Evolutionary conservation across 495 filamentous ascomycete genomes (phyloP).

Genomic region (Amniculicola lignicola): DNA sequence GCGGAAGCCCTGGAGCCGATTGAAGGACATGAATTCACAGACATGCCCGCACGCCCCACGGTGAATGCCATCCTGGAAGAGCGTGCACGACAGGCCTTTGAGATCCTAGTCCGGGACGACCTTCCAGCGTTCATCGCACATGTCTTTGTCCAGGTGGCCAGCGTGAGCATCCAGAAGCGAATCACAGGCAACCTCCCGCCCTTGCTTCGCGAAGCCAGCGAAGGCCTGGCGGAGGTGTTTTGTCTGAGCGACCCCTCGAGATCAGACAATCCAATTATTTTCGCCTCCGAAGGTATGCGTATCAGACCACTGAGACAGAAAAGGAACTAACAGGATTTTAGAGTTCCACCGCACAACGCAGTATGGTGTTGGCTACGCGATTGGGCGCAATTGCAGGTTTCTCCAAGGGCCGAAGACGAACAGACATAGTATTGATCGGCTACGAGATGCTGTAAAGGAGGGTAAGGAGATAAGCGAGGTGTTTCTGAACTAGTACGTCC

Average conservation of each 20-base stretch:
- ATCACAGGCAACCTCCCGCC: conserved; percentile 56
- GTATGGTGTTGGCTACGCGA: conserved; percentile 55
- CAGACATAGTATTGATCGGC: conserved; percentile 49
- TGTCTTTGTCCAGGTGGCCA: conserved; percentile 56
- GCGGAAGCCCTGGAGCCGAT: conserved; percentile 52
- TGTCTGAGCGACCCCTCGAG: conserved; percentile 73
- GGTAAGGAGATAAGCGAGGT: conserved; percentile 63
- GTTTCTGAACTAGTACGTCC: conserved; percentile 62
- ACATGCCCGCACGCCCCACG: conserved; percentile 46
- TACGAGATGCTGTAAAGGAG: conserved; percentile 53
- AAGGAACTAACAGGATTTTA: conserved; percentile 22
- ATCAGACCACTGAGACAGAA: neutral
- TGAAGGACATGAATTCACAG: conserved; percentile 46
- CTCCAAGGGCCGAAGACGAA: conserved; percentile 59
- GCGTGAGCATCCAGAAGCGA: conserved; percentile 53
- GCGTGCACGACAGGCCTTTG: conserved; percentile 57
- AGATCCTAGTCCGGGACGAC: conserved; percentile 60
- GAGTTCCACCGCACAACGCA: conserved; percentile 61
- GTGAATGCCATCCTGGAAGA: conserved; percentile 55
- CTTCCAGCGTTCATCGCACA: conserved; percentile 69
- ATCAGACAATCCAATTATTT: conserved; percentile 72
- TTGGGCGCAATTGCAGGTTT: conserved; percentile 60
- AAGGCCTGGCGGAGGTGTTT: conserved; percentile 73
- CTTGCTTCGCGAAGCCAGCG: conserved; percentile 56
- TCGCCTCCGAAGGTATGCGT: conserved; percentile 66